These are phyloP conservation scores for Pestalotiopsis sp. DNA, from an alignment of 2,329 filamentous ascomycete species.

Conservation along the genomic window DNA sequence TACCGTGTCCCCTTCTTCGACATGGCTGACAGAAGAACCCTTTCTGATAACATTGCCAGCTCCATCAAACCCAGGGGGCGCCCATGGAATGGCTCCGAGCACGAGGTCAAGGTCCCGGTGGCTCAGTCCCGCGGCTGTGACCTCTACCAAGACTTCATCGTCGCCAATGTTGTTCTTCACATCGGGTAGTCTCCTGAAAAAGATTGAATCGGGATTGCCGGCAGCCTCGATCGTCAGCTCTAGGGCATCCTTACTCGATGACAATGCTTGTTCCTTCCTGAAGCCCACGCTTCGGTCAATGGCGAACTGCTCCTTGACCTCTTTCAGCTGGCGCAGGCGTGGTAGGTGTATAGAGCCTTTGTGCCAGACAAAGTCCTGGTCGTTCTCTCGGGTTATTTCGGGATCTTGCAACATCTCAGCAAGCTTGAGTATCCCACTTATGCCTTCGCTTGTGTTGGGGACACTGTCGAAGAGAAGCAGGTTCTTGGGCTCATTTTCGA, in stretches of 20 bases:
- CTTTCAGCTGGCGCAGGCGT: no score
- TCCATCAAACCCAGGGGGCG: conserved; percentile 42
- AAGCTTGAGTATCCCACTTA: no score
- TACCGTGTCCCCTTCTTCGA: conserved; percentile 39
- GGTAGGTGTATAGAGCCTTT: no score
- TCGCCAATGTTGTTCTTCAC: not conserved
- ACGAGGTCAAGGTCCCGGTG: conserved; percentile 48
- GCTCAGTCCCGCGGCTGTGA: conserved; percentile 43
- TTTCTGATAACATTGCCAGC: conserved; percentile 35
- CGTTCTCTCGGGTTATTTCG: no score
- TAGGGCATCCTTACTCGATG: not conserved
- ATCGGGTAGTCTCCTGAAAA: not conserved
- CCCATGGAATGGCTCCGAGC: conserved; percentile 39
- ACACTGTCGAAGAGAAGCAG: no score
- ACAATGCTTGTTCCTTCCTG: no score
- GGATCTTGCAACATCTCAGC: no score
- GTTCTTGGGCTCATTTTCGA: no score
- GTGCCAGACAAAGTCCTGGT: no score
- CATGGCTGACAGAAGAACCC: conserved; percentile 22
- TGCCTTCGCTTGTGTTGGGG: no score
- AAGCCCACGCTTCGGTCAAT: no score
- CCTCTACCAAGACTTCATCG: not conserved
- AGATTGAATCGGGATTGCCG: conserved; percentile 8
- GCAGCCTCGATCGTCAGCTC: conserved; percentile 1
- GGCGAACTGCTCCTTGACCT: no score